Evolutionary conservation across 1,284 basidiomycete genomes (phyloP).

Genomic region (Wallemia ichthyophaga): DNA sequence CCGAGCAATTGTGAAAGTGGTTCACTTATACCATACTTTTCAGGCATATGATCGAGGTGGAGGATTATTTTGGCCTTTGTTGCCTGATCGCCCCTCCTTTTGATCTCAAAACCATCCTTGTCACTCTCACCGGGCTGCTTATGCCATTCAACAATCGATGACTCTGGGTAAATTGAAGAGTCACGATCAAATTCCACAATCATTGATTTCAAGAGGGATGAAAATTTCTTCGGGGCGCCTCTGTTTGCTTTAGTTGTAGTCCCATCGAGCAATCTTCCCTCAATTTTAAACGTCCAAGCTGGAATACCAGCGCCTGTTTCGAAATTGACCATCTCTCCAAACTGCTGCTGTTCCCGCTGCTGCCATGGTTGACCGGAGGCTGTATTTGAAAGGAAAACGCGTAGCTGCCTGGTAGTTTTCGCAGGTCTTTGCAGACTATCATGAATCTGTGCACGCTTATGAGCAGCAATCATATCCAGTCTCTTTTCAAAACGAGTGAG

Average conservation of each 20-base stretch:
- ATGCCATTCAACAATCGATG: slow-evolving; percentile 31
- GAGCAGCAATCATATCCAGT: background rate
- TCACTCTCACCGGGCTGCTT: slow-evolving; percentile 29
- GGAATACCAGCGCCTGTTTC: slow-evolving; percentile 46
- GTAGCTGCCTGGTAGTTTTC: slow-evolving; percentile 17
- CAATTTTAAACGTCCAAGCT: slow-evolving; percentile 64
- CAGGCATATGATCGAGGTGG: slow-evolving; percentile 56
- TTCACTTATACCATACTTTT: slow-evolving; percentile 49
- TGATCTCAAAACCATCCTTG: slow-evolving; percentile 65
- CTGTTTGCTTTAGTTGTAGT: slow-evolving; percentile 37
- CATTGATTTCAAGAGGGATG: slow-evolving; percentile 52
- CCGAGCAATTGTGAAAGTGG: slow-evolving; percentile 48
- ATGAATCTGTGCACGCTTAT: background rate
- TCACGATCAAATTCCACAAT: slow-evolving; percentile 68
- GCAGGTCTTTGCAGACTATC: background rate
- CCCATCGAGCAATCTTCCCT: slow-evolving; percentile 44
- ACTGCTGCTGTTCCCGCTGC: slow-evolving; percentile 4
- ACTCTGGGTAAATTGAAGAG: slow-evolving; percentile 43
- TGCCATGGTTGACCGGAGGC: slow-evolving; percentile 35
- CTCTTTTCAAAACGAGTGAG: background rate
- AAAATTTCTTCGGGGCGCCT: slow-evolving; percentile 41
- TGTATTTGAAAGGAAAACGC: slow-evolving; percentile 68
- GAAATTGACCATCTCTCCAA: slow-evolving; percentile 13
- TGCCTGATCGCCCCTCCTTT: slow-evolving; percentile 45
- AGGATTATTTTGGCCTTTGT: slow-evolving; percentile 50